These are phyloP conservation scores for Aulographum hederae DNA, from an alignment of 2,329 filamentous ascomycete species.

Conservation along the genomic window DNA sequence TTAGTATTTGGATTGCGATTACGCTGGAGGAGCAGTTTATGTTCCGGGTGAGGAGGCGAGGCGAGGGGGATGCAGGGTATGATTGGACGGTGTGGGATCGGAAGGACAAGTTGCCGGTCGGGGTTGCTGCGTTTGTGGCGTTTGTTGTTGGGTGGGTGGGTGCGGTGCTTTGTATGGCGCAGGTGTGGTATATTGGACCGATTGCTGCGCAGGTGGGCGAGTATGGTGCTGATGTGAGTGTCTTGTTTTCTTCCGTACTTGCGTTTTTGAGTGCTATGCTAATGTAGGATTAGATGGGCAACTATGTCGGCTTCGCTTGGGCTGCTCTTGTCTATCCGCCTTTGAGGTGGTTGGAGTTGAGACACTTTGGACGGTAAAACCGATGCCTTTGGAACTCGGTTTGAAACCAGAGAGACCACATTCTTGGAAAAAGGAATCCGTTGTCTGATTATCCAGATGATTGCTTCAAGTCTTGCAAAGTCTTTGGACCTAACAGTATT, in stretches of 20 bases:
- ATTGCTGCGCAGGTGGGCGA: constrained; percentile 38
- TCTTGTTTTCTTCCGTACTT: background rate
- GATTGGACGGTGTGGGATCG: constrained; percentile 46
- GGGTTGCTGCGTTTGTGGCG: constrained; percentile 39
- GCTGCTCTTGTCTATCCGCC: constrained; percentile 37
- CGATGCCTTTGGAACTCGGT: too few species aligned
- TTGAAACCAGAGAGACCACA: too few species aligned
- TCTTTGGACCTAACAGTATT: too few species aligned
- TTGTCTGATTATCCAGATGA: too few species aligned
- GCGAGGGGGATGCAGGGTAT: constrained; percentile 18
- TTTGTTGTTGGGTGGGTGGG: constrained; percentile 49
- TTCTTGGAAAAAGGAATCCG: too few species aligned
- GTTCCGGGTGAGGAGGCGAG: constrained; percentile 30
- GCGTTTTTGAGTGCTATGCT: too few species aligned
- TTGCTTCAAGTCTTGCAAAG: too few species aligned
- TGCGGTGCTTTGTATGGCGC: constrained; percentile 39
- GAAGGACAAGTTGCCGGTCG: constrained; percentile 38
- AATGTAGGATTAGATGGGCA: constrained; percentile 29
- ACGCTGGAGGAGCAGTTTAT: constrained; percentile 42
- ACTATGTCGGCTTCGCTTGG: constrained; percentile 42
- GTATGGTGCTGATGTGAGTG: constrained; percentile 36
- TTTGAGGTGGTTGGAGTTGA: constrained; percentile 32
- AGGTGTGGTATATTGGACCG: constrained; percentile 51
- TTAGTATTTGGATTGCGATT: constrained; percentile 46
- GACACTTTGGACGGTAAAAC: constrained; percentile 26